Base-by-base conservation (phyloP, 495 filamentous ascomycete species). In the Neurospora sp. region DNA sequence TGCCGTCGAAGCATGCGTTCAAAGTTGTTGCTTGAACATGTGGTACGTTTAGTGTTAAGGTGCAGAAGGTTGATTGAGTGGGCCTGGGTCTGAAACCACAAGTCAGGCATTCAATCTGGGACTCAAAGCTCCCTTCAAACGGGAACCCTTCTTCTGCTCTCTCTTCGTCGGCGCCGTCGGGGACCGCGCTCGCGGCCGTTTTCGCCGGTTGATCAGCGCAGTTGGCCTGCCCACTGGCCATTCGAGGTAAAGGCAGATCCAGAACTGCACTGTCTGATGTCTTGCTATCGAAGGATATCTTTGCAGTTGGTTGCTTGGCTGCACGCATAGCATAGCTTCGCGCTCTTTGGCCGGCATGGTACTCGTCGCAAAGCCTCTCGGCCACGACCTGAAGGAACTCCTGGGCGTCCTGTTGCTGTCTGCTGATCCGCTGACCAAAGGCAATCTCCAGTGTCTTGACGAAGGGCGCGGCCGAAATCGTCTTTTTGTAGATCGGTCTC, bases 321-420 rank as follows among this genome's bases (percentile, higher is more conserved):
- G 27, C 53, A 66, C 27, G 53, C 27, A 14, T 53, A 3, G 84
- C 83, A 40, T 83, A 78, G 75, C 83, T 82, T 71, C 94, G 85
- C 14, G 92, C 94, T 75, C 90, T 86, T 42, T 86, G 85, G 41
- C 93, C 94, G 12, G 93, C 93, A 79, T 97, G 91, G 76, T 98
- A 95, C 81, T 99, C 96, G 76, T 98, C 94, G 61, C 91, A 92
- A 41, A 99, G 85, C 61, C 94, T 87, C 82, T 99, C 96, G 5
- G 93, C 90, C 22, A 99, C 91, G 68, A 98, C 88, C 81, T 99
- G 96, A 71, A 99, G 77, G 73, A 99, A 96, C 79, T 99, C 96
- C 78, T 99, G 96, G n/a, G 96, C 96, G 83, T 99, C 96, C 81
- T 99, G 96, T 79, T 99, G 96, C 73, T 93, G 91, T 68, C 96